These are phyloP conservation scores for Vanrija humicola DNA, from an alignment of 1,284 basidiomycete genomes.

Conservation along the genomic window DNA sequence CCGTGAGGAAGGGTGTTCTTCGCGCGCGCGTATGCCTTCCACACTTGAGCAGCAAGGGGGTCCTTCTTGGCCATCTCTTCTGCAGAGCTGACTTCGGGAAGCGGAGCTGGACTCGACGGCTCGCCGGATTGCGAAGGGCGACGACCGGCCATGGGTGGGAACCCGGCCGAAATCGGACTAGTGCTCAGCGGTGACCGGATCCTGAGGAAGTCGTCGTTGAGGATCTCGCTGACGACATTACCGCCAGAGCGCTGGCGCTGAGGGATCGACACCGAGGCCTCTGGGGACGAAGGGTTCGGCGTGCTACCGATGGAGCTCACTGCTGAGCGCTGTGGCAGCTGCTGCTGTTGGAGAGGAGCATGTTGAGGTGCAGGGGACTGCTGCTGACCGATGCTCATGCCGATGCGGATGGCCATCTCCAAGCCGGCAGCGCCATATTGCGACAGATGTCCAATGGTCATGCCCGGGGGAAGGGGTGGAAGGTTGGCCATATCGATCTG, in stretches of 20 bases:
- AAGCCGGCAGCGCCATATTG: conserved; percentile 44
- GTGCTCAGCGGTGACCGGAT: conserved; percentile 28
- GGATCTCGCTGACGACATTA: conserved; percentile 39
- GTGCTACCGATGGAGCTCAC: conserved; percentile 1
- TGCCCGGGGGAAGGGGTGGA: conserved; percentile 44
- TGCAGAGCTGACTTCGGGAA: conserved; percentile 16
- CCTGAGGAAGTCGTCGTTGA: conserved; percentile 44
- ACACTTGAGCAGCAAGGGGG: conserved; percentile 89
- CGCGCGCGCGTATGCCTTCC: conserved; percentile 91
- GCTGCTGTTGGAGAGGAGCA: background rate
- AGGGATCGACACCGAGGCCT: conserved; percentile 1
- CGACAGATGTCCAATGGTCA: conserved; percentile 41
- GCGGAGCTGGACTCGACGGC: conserved; percentile 16
- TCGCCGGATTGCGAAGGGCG: conserved; percentile 31
- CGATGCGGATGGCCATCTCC: conserved; percentile 51
- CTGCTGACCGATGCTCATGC: conserved; percentile 46
- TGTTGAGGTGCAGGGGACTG: background rate
- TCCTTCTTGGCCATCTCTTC: conserved; percentile 59
- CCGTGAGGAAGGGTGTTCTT: conserved; percentile 84
- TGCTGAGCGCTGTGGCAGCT: background rate
- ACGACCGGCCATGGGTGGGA: conserved; percentile 17
- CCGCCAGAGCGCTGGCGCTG: conserved; percentile 14
- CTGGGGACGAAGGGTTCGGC: conserved; percentile 1
- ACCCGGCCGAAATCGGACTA: conserved; percentile 13
- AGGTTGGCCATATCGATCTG: conserved; percentile 19